These are phyloP conservation scores for Penicillium sp. DNA, from an alignment of 2,329 filamentous ascomycete species.

Conservation along the genomic window DNA sequence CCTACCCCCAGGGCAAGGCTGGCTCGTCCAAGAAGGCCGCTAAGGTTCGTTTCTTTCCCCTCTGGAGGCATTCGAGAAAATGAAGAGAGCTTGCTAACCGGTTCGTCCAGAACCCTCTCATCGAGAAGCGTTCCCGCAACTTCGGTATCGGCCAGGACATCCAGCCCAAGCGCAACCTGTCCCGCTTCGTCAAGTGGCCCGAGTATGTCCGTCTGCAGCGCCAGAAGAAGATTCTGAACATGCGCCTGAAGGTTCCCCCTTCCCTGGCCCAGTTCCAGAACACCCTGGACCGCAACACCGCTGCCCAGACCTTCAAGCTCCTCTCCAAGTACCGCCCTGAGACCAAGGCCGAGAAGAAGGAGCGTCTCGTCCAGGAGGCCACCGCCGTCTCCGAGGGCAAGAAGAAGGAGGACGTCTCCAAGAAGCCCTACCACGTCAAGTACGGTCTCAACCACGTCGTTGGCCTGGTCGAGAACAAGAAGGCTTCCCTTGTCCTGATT, in stretches of 20 bases:
- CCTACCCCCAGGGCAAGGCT: conserved; percentile 94
- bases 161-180: conserved; percentile 93
- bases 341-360: conserved; percentile 99
- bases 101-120: conserved; percentile 82
- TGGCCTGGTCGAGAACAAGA: conserved; percentile 98
- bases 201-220: conserved; percentile 98
- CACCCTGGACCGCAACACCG: conserved; percentile 95
- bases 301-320: conserved; percentile 96
- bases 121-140: conserved; percentile 98
- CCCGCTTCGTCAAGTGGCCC: conserved; percentile 99
- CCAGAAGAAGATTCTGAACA: conserved; percentile 92
- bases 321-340: conserved; percentile 99
- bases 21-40: conserved; percentile 84
- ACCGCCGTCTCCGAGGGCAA: conserved; percentile 97
- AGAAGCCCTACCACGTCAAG: conserved; percentile 99
- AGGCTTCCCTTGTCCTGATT: conserved; percentile 96
- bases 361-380: conserved; percentile 97
- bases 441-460: conserved; percentile 99
- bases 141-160: conserved; percentile 99
- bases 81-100: conserved; percentile 20
- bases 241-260: conserved; percentile 98
- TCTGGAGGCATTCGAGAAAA: conserved; percentile 11
- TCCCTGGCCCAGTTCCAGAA: conserved; percentile 97
- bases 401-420: conserved; percentile 99
- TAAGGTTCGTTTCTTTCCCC: conserved; percentile 72